Conservation (phyloP, 257 asterid species). For the Rubia yunnanensis region DNA sequence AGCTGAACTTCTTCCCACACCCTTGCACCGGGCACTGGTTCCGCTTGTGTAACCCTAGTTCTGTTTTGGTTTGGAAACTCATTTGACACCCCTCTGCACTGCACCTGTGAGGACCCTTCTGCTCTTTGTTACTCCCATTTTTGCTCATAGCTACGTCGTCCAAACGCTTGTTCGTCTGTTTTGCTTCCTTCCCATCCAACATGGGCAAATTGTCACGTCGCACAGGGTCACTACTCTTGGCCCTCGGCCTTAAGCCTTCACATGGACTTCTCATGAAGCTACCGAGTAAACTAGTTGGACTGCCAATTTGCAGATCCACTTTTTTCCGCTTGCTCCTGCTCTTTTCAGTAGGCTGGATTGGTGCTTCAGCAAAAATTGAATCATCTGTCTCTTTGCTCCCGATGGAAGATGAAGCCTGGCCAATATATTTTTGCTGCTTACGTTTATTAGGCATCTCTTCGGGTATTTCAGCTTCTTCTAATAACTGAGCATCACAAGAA, state of each 20-base stretch:
- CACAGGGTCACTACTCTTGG: conserved; percentile 19
- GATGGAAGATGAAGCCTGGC: conserved; percentile 3
- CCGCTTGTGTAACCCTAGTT: conserved; percentile 50
- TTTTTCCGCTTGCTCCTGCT: conserved; percentile 47
- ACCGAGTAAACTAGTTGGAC: conserved; percentile 15
- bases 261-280: conserved; percentile 74
- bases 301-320: conserved; percentile 25
- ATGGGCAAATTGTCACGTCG: conserved; percentile 14
- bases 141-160: conserved; percentile 14
- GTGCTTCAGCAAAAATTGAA: conserved; percentile 13
- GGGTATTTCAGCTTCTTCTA: conserved; percentile 17
- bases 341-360: conserved; percentile 9
- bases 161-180: conserved; percentile 23
- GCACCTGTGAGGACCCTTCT: conserved; percentile 39
- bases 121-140: conserved; percentile 21
- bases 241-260: conserved; percentile 83
- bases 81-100: conserved; percentile 52
- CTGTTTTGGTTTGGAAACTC: conserved; percentile 68
- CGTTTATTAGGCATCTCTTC: conserved; percentile 10
- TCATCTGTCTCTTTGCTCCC: conserved; percentile 20
- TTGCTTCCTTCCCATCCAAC: conserved; percentile 14
- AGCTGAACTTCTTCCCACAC: conserved; percentile 69
- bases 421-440: conserved; percentile 13
- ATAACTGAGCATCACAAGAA: conserved; percentile 12
- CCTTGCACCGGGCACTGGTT: conserved; percentile 65